Percentiles rank a stretch among this genome's conserved stretches.
phyloP scores from a whole-genome alignment of 805 yeast genomes.

The Saccharomycopsis malanga region DNA sequence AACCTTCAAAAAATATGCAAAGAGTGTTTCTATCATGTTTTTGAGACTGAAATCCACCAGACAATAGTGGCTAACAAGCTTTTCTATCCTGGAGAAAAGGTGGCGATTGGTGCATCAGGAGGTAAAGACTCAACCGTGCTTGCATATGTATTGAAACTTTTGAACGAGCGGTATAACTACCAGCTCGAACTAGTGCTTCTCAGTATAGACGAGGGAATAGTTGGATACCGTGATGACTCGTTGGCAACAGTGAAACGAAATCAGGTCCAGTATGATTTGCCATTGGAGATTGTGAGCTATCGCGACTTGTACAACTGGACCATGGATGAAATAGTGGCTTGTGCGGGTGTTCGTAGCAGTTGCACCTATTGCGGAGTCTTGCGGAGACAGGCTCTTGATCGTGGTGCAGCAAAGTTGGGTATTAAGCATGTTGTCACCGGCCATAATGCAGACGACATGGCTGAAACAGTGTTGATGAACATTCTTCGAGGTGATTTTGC shows the following conservation, averaged over 20 bases:
- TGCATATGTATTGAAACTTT: conserved; percentile 77
- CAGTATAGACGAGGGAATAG: conserved; percentile 93
- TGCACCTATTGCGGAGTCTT: conserved; percentile 98
- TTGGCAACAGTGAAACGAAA: conserved; percentile 94
- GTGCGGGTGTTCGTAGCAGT: conserved; percentile 88
- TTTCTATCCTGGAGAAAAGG: conserved; percentile 73
- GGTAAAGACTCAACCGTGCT: conserved; percentile 97
- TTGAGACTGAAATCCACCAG: conserved; percentile 92
- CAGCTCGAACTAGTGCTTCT: conserved; percentile 79
- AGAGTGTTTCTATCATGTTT: conserved; percentile 79
- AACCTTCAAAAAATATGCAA: conserved; percentile 86
- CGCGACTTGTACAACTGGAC: conserved; percentile 93
- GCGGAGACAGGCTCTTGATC: conserved; percentile 90
- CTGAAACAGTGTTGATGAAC: conserved; percentile 96
- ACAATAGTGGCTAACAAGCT: conserved; percentile 68
- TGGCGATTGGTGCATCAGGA: conserved; percentile 98
- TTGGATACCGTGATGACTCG: conserved; percentile 95
- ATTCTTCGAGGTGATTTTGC: conserved; percentile 93
- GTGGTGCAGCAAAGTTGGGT: conserved; percentile 85
- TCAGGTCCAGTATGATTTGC: conserved; percentile 75
- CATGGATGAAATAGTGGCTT: conserved; percentile 95
- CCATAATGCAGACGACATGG: conserved; percentile 99
- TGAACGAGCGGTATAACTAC: conserved; percentile 83
- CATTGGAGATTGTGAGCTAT: conserved; percentile 75
- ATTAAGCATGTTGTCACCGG: conserved; percentile 94